Conservation (phyloP, 2,329 filamentous ascomycete species). For the Exophiala mesophila region DNA sequence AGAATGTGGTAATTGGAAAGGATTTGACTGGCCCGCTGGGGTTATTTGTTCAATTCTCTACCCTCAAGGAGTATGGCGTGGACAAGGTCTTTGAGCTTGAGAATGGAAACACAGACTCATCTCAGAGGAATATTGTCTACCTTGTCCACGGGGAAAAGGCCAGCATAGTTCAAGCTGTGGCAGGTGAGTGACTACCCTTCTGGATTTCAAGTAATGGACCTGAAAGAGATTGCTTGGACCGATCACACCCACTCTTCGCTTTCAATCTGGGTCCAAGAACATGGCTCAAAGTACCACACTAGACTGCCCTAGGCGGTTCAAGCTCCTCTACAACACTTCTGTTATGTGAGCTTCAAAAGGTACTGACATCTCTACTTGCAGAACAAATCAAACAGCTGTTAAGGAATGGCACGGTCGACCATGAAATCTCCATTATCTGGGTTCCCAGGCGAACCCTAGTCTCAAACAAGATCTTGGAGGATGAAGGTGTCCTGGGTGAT, state of each 20-base stretch:
- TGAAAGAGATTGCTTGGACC: slow-evolving; percentile 21
- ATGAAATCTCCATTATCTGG: slow-evolving; percentile 97
- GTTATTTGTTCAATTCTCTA: slow-evolving; percentile 90
- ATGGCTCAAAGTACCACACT: too few species aligned
- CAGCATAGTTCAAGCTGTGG: slow-evolving; percentile 75
- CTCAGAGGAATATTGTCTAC: slow-evolving; percentile 92
- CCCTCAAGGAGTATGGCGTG: slow-evolving; percentile 92
- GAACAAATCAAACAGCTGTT: slow-evolving; percentile 88
- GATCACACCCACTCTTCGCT: slow-evolving; percentile 14
- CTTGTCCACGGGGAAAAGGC: slow-evolving; percentile 86
- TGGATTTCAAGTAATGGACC: slow-evolving; percentile 23
- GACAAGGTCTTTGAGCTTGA: slow-evolving; percentile 97
- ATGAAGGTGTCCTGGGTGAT: slow-evolving; percentile 87
- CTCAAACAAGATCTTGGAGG: slow-evolving; percentile 85
- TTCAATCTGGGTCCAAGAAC: slow-evolving; percentile 23
- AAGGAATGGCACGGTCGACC: slow-evolving; percentile 78
- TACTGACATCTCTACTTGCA: slow-evolving; percentile 55
- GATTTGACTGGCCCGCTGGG: slow-evolving; percentile 84
- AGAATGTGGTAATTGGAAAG: slow-evolving; percentile 92
- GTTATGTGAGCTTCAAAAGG: slow-evolving; percentile 45
- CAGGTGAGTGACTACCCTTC: slow-evolving; percentile 60
- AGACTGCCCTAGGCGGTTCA: too few species aligned
- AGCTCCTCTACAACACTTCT: slow-evolving; percentile 34
- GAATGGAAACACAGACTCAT: slow-evolving; percentile 90
- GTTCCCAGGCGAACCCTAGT: slow-evolving; percentile 87